A percentile compares a stretch with the other conserved stretches of the same genome.
Evolutionary conservation across 2,329 filamentous ascomycete genomes (phyloP).

Genomic region (Aspergillus tubingensis): DNA sequence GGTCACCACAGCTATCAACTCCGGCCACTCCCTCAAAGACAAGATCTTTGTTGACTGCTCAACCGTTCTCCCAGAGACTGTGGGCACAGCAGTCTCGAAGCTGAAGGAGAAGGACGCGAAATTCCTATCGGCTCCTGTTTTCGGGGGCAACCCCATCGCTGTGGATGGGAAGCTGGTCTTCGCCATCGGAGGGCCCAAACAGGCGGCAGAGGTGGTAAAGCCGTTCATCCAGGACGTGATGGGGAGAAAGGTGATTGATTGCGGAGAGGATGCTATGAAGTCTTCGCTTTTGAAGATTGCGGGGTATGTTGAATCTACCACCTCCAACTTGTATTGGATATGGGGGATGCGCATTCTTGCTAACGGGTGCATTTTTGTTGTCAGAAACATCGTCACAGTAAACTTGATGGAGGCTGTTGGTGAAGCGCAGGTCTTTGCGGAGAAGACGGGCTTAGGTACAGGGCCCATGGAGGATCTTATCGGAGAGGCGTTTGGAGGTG

Average conservation of each 20-base stretch:
- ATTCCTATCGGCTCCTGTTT: constrained; percentile 47
- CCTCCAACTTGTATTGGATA: not conserved
- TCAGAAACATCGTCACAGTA: constrained; percentile 46
- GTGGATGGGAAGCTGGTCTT: constrained; percentile 50
- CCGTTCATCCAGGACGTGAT: constrained; percentile 49
- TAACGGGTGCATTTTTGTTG: not conserved
- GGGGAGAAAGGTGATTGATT: constrained; percentile 45
- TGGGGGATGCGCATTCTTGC: not conserved
- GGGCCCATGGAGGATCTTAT: constrained; percentile 47
- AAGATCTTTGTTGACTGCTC: constrained; percentile 88
- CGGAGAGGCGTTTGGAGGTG: constrained; percentile 46
- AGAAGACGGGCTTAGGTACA: constrained; percentile 48
- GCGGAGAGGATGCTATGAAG: constrained; percentile 47
- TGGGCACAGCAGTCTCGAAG: constrained; percentile 34
- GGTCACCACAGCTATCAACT: constrained; percentile 28
- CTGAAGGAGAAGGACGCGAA: constrained; percentile 38
- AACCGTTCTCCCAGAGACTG: constrained; percentile 77
- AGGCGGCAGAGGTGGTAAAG: constrained; percentile 36
- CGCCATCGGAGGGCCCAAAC: constrained; percentile 42
- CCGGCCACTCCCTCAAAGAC: constrained; percentile 52
- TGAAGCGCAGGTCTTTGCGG: constrained; percentile 51
- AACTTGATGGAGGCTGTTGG: constrained; percentile 50
- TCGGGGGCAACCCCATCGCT: constrained; percentile 48
- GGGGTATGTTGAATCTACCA: constrained; percentile 30
- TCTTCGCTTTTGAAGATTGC: constrained; percentile 49